Conservation (phyloP, 129 eudicot species). For the Saussurea involucrata region DNA sequence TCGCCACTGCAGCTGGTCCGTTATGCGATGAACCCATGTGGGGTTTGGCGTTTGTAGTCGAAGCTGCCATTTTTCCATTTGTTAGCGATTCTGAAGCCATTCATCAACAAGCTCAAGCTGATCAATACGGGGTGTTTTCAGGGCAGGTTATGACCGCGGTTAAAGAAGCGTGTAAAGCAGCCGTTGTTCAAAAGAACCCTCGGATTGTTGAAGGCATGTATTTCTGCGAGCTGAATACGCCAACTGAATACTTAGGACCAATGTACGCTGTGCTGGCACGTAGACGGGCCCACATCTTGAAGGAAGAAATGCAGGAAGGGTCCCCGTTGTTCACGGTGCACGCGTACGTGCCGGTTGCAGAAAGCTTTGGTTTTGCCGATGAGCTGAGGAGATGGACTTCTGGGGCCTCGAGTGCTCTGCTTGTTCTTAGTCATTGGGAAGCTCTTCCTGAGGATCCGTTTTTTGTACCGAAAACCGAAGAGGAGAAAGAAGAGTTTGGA, state of each 20-base stretch:
- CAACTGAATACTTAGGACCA: conserved; percentile 69
- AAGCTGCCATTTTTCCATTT: conserved; percentile 55
- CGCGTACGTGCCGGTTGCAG: conserved; percentile 92
- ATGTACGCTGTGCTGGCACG: conserved; percentile 89
- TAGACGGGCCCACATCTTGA: conserved; percentile 78
- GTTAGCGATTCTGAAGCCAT: conserved; percentile 37
- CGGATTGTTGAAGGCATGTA: conserved; percentile 84
- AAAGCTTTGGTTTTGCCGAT: conserved; percentile 90
- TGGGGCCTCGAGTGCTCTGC: conserved; percentile 93
- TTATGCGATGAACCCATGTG: conserved; percentile 98
- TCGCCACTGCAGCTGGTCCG: conserved; percentile 92
- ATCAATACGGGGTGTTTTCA: conserved; percentile 74
- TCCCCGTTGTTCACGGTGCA: conserved; percentile 90
- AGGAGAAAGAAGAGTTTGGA: conserved; percentile 91
- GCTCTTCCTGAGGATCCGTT: conserved; percentile 82
- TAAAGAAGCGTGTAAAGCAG: conserved; percentile 86
- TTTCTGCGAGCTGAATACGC: conserved; percentile 87
- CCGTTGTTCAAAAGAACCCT: conserved; percentile 81
- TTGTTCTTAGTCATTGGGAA: conserved; percentile 97
- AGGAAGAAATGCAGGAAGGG: conserved; percentile 98
- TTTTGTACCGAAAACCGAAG: conserved; percentile 95
- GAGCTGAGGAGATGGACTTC: conserved; percentile 85
- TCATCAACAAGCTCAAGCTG: conserved; percentile 39
- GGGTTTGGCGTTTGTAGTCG: conserved; percentile 87
- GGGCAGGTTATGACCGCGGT: conserved; percentile 98